Conservation (phyloP, 768 basidiomycete genomes). For the Hygrophorus russula region DNA sequence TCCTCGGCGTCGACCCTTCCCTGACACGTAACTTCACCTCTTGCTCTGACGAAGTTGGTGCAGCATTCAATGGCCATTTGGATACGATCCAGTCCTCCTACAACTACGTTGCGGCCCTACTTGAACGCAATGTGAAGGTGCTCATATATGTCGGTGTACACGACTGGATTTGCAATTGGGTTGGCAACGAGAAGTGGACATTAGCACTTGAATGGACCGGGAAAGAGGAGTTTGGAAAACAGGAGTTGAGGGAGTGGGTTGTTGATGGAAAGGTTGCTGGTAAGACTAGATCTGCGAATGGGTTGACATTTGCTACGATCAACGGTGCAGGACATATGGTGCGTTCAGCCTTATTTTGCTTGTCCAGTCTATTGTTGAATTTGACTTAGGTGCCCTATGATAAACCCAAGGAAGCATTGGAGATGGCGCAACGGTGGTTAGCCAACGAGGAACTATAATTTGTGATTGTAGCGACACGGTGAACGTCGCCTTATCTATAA, state of each 20-base stretch:
- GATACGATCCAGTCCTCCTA: slow-evolving; percentile 37
- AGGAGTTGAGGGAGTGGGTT: slow-evolving; percentile 39
- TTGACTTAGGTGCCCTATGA: slow-evolving; percentile 43
- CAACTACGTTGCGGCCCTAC: slow-evolving; percentile 22
- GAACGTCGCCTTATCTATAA: too few relatives aligned
- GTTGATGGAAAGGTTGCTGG: slow-evolving; percentile 46
- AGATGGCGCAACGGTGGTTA: slow-evolving; percentile 6
- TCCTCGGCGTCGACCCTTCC: slow-evolving; percentile 52
- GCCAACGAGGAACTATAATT: neutral
- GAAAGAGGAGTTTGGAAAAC: slow-evolving; percentile 29
- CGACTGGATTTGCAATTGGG: slow-evolving; percentile 51
- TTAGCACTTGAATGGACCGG: slow-evolving; percentile 51
- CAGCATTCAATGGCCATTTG: slow-evolving; percentile 33
- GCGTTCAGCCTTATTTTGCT: slow-evolving; percentile 4
- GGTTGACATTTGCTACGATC: slow-evolving; percentile 50
- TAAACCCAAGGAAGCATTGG: slow-evolving; percentile 39
- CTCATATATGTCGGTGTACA: slow-evolving; percentile 45
- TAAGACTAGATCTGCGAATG: slow-evolving; percentile 38
- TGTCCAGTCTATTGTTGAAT: neutral
- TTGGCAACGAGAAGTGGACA: slow-evolving; percentile 56
- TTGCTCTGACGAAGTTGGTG: slow-evolving; percentile 26
- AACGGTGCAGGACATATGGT: slow-evolving; percentile 61
- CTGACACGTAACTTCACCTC: slow-evolving; percentile 19
- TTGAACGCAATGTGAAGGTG: slow-evolving; percentile 42
- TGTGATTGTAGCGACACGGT: neutral